A percentile compares a stretch with the other conserved stretches of the same genome.
Evolutionary conservation across 768 basidiomycete genomes (phyloP).

Genomic region (Pleurotus sapidus): DNA sequence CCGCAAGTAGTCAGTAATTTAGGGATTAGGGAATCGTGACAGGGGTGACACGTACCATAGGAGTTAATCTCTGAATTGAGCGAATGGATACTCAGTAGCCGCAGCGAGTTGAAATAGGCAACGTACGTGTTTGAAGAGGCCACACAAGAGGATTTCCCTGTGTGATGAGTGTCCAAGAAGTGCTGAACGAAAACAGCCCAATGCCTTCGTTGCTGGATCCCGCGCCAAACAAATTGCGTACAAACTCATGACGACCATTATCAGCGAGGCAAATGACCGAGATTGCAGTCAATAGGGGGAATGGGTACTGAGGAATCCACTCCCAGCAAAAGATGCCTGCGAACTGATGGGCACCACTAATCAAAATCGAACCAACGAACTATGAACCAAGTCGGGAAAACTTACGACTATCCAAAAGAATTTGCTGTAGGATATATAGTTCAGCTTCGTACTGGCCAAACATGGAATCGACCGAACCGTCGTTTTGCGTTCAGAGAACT

Average conservation of each 20-base stretch:
- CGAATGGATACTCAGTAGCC: not conserved
- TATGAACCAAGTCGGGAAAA: not conserved
- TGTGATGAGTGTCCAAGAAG: conserved; percentile 52
- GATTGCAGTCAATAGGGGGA: conserved; percentile 35
- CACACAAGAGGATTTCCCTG: conserved; percentile 54
- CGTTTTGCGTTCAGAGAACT: conserved; percentile 48
- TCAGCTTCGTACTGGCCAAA: too few relatives aligned
- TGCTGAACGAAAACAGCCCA: conserved; percentile 43
- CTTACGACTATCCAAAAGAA: conserved; percentile 56
- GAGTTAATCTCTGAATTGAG: conserved; percentile 32
- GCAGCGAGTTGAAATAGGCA: conserved; percentile 7
- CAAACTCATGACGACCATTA: conserved; percentile 40
- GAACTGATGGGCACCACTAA: conserved; percentile 18
- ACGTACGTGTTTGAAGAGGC: conserved; percentile 52
- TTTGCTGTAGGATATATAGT: conserved; percentile 17
- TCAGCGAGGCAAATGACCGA: conserved; percentile 47
- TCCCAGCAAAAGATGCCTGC: conserved; percentile 48
- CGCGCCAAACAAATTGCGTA: conserved; percentile 39
- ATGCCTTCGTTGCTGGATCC: conserved; percentile 52
- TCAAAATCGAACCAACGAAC: not conserved
- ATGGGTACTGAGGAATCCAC: conserved; percentile 22
- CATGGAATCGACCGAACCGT: not conserved
- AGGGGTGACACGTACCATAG: conserved; percentile 27
- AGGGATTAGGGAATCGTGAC: not conserved
- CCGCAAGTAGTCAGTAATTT: not conserved